These are phyloP conservation scores for Trypanosoma lewisi DNA, from an alignment of 208 protist species.

Conservation along the genomic window DNA sequence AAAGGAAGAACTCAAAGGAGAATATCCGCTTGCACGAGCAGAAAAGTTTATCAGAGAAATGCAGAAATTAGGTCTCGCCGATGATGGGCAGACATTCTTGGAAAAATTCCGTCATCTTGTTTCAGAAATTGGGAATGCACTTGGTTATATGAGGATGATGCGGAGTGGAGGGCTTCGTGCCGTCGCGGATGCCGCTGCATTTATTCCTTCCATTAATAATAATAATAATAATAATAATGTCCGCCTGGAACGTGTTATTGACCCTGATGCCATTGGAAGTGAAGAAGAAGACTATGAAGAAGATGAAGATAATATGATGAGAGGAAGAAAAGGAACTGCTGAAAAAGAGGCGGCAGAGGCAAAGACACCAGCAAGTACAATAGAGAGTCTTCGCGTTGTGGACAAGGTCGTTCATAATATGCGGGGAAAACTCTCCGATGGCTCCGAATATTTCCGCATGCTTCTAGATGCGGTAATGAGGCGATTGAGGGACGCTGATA, in stretches of 20 bases:
- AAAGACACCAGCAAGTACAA: constrained; percentile 27
- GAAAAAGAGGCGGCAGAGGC: constrained; percentile 14
- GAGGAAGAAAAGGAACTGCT: constrained; percentile 3
- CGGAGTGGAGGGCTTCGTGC: constrained; percentile 87
- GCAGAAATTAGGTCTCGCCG: constrained; percentile 80
- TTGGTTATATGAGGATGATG: constrained; percentile 97
- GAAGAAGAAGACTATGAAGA: constrained; percentile 32
- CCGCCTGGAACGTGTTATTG: constrained; percentile 50
- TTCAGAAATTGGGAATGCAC: constrained; percentile 97
- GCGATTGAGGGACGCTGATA: constrained; percentile 40
- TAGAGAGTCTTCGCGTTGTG: constrained; percentile 66
- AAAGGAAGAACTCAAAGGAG: constrained; percentile 55
- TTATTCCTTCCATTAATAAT: constrained; percentile 85
- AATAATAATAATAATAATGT: too few relatives aligned
- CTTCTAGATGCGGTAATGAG: constrained; percentile 91
- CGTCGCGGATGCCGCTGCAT: constrained; percentile 87
- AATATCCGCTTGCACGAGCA: constrained; percentile 90
- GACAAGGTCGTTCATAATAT: constrained; percentile 81
- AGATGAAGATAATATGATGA: not conserved
- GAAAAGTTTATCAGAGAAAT: constrained; percentile 93
- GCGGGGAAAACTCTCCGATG: constrained; percentile 86
- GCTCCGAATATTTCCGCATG: constrained; percentile 95
- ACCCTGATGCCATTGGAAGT: constrained; percentile 23
- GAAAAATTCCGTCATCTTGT: constrained; percentile 94
- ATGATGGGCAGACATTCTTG: constrained; percentile 86